Evolutionary conservation across 768 basidiomycete genomes (phyloP), one percentile per base, ranked within the genome.

Genomic region (Suillus brevipes): DNA sequence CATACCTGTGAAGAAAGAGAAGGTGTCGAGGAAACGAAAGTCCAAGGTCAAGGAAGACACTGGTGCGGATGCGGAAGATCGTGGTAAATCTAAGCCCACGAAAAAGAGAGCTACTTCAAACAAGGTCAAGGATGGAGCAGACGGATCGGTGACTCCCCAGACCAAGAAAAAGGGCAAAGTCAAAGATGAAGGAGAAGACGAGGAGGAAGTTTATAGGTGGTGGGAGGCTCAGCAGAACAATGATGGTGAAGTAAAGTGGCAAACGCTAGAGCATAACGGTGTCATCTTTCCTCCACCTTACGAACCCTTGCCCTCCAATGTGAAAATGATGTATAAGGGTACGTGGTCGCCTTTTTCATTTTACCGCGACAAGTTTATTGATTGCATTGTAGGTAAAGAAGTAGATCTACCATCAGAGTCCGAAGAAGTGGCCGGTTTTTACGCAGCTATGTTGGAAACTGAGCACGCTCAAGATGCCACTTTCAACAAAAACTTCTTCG

Each of bases 311-410:
- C 95, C 97, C 2, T 77, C 82, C 9, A 72, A 87, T 72, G 87
- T 97, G 75, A 97, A 92, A 83, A 94, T 99, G 94, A 90, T 89
- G 73, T 99, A 99, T 75, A 86, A 96, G 69, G 96, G 97, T 95
- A 74, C 63, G 85, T 76, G 66, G 67, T 40, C 55, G 49, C 18
- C 40, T 59, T 59, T 28, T 42, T 14, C 12, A 47, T 64, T 60
- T 58, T 16, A 47, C 40, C 52, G 31, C 43, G 59, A 61, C 53
- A 38, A 50, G 57, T 68, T 34, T 10, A 7, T 49, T 76, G 65
- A 77, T 58, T 62, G 62, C 45, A 37, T 38, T 70, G 45, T 69
- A 97, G 97, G 94, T 68, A 87, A 90, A 77, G 75, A 82, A 13
- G 84, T 98, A 36, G 83, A 89, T 70, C 87, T 99, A 40, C 87